phyloP scores from a whole-genome alignment of 2,329 filamentous ascomycete genomes.

The Pseudogymnoascus sp. region DNA sequence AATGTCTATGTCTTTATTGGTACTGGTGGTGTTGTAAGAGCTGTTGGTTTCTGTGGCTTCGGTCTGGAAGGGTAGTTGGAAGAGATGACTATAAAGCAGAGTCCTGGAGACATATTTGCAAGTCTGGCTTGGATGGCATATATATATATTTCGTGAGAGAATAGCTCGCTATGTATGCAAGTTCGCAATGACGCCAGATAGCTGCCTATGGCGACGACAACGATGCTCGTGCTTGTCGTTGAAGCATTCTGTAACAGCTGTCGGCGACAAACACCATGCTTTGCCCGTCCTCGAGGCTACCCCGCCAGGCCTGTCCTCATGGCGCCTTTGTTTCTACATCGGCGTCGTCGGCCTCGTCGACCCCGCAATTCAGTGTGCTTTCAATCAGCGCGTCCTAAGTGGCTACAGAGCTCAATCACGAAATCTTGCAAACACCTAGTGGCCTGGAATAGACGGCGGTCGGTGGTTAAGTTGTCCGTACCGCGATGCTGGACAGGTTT shows the following conservation, averaged over 20 bases:
- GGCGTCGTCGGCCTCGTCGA: background rate
- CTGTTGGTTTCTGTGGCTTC: background rate
- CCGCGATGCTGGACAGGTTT: background rate
- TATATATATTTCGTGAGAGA: constrained; percentile 4
- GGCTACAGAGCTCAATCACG: background rate
- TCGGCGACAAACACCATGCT: constrained; percentile 1
- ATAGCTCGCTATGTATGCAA: background rate
- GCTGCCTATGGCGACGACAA: background rate
- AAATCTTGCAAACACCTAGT: background rate
- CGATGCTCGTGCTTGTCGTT: background rate
- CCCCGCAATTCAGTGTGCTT: background rate
- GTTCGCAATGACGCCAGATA: background rate
- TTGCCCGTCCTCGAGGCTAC: background rate
- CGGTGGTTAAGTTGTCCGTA: background rate
- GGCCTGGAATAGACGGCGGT: background rate
- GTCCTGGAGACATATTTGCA: constrained; percentile 6
- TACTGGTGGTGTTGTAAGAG: background rate
- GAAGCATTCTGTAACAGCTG: background rate
- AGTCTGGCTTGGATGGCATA: background rate
- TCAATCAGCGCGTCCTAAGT: constrained; percentile 6
- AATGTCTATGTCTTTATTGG: background rate
- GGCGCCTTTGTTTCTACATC: constrained; percentile 4
- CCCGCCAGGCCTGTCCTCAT: background rate
- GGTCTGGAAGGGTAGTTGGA: background rate
- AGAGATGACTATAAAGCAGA: constrained; percentile 5